Percentiles rank a stretch among this genome's conserved stretches.
Evolutionary conservation across 768 basidiomycete species (phyloP).

Genomic region (Gloeostereum incarnatum): DNA sequence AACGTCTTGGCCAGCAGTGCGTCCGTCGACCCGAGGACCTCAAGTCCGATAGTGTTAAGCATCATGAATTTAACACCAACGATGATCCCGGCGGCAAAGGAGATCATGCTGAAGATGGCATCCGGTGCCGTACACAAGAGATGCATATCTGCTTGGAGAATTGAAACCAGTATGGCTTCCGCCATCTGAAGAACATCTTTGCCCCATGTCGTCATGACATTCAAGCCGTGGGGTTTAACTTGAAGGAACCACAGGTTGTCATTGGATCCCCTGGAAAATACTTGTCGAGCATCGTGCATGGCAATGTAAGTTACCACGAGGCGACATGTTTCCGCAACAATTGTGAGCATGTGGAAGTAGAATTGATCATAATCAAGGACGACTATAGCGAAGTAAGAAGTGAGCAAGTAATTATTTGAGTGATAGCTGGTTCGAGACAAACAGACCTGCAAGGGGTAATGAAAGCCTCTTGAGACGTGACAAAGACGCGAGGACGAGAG

Average conservation of each 20-base stretch:
- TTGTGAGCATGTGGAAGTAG: constrained; percentile 4
- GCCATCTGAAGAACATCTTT: constrained; percentile 24
- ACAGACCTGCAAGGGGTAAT: constrained; percentile 9
- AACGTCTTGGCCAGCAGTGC: background rate
- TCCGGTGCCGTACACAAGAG: constrained; percentile 28
- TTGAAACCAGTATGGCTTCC: constrained; percentile 23
- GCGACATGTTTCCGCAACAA: constrained; percentile 4
- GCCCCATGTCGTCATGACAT: constrained; percentile 25
- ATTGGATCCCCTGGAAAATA: background rate
- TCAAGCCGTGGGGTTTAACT: constrained; percentile 22
- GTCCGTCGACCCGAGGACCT: background rate
- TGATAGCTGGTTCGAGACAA: background rate
- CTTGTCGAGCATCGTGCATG: background rate
- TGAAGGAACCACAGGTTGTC: constrained; percentile 5
- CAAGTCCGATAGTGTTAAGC: background rate
- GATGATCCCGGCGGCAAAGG: constrained; percentile 23
- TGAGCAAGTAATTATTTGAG: background rate
- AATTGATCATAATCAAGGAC: constrained; percentile 6
- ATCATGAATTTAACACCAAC: background rate
- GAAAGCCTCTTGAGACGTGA: constrained; percentile 20
- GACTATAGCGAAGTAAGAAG: constrained; percentile 2
- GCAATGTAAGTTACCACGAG: constrained; percentile 4
- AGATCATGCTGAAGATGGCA: constrained; percentile 26
- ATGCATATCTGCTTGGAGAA: constrained; percentile 19
- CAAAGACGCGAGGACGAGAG: constrained; percentile 17